Base-by-base conservation (phyloP, 1,284 basidiomycete genomes). In the Pisolithus thermaeus region DNA sequence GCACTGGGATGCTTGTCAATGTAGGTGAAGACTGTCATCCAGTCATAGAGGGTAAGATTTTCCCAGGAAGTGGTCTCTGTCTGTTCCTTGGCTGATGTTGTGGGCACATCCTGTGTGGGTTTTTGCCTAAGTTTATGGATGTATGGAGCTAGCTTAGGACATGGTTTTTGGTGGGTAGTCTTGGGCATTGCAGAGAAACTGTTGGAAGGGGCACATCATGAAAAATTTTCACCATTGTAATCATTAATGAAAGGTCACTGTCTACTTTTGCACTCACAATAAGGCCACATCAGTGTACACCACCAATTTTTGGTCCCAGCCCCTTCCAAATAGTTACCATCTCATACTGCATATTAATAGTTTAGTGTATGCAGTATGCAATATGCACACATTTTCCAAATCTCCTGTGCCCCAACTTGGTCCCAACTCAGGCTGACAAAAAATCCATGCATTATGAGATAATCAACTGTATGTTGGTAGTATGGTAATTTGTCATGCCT, bases 1-100 rank as follows among this genome's bases (percentile, higher is more conserved):
- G 23, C 50, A 22, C 44, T 11, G 16, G 56, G 60, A 48, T 68
- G 59, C 2, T 46, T 38, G 37, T 67, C 58, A 32, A 59, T 35
- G 36, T 49, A 69, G 6, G 45, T 47, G 36, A 61, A 54, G 37
- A 69, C 58, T 6, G 50, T 52, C 45, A 57, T 23, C 60, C 60
- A 61, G 42, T 63, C 56, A 35, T 32, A 7, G n/a, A 57, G 55
- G 14, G 59, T 62, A 4, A 62, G 53, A 28, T 49, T 46, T 28
- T 27, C 28, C 25, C 14, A 1, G 22, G 9, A 22, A 4, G 18
- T 37, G 16, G 14, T n/a, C n/a, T 9, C 32, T 32, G 30, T 32
- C 5, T 5, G 5, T n/a, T 32, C 11, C 12, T 32, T 32, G 12
- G 30, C 30, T 12, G 11, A 32, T 32, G 30, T 32, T 32, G 30